A percentile compares a stretch with the other conserved stretches of the same genome.
phyloP scores from a whole-genome alignment of 768 basidiomycete species.

The Cyathus striatus region DNA sequence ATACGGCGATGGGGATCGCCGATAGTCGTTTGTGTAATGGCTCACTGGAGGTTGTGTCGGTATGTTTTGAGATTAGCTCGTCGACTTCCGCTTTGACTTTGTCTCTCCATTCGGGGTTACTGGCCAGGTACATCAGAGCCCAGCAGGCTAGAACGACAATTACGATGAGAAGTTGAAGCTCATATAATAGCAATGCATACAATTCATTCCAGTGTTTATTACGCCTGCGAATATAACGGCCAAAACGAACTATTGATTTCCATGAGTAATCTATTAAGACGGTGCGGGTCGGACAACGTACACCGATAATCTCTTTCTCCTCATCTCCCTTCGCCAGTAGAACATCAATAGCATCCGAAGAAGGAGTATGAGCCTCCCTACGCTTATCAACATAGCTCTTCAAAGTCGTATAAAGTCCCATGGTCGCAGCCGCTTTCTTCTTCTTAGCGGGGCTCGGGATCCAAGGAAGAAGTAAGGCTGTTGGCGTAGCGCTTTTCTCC shows the following conservation, averaged over 20 bases:
- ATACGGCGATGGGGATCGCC: constrained; percentile 25
- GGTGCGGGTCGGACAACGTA: constrained; percentile 4
- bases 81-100: constrained; percentile 23
- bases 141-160: constrained; percentile 24
- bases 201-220: constrained; percentile 27
- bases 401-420: constrained; percentile 19
- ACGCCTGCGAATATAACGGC: constrained; percentile 29
- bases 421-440: constrained; percentile 22
- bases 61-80: constrained; percentile 21
- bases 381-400: constrained; percentile 20
- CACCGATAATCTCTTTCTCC: constrained; percentile 19
- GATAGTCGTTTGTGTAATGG: constrained; percentile 28
- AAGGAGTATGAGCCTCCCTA: constrained; percentile 14
- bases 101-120: constrained; percentile 27
- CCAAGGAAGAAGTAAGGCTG: constrained; percentile 26
- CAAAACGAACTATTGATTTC: constrained; percentile 19
- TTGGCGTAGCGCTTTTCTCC: constrained; percentile 28
- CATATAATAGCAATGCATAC: constrained; percentile 13
- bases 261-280: neutral
- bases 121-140: constrained; percentile 26
- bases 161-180: neutral
- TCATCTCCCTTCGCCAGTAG: constrained; percentile 22
- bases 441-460: constrained; percentile 24
- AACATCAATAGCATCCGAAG: constrained; percentile 28
- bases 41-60: constrained; percentile 16